Evolutionary conservation across 192 early-diverging fungal genomes (phyloP).

Genomic region (Coemansia sp.): DNA sequence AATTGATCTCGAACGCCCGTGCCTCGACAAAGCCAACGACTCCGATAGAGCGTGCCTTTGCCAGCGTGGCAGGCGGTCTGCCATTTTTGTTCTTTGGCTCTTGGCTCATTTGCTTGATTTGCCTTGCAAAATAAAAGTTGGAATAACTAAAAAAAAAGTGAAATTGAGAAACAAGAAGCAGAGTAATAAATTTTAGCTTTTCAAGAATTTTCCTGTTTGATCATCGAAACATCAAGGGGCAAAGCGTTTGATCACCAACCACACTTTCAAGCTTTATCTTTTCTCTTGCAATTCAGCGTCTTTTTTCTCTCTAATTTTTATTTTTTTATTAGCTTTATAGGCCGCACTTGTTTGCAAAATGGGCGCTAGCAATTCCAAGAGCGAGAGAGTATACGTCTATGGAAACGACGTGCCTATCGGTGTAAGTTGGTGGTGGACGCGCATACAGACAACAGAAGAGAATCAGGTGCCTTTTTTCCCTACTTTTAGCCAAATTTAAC

Average conservation of each 20-base stretch:
- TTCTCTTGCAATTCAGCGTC: background rate
- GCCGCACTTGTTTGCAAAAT: slow-evolving; percentile 20
- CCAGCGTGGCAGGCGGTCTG: slow-evolving; percentile 23
- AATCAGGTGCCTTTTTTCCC: too few species aligned
- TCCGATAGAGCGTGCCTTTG: slow-evolving; percentile 41
- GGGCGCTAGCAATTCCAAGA: slow-evolving; percentile 51
- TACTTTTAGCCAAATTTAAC: too few species aligned
- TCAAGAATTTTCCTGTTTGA: background rate
- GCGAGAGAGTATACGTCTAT: slow-evolving; percentile 48
- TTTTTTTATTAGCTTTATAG: background rate
- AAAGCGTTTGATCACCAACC: too few species aligned
- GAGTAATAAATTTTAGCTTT: too few species aligned
- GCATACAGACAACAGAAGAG: background rate
- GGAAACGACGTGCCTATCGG: slow-evolving; percentile 39
- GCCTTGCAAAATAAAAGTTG: background rate
- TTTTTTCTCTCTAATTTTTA: background rate
- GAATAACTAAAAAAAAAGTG: background rate
- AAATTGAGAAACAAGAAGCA: background rate
- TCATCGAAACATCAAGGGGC: background rate
- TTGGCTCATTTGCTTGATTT: slow-evolving; percentile 10
- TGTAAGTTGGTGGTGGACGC: slow-evolving; percentile 23
- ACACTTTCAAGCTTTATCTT: background rate
- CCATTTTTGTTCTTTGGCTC: slow-evolving; percentile 2
- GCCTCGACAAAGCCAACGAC: slow-evolving; percentile 59
- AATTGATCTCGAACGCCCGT: slow-evolving; percentile 81